Conservation (phyloP, 2,329 filamentous ascomycete species). For the Rhynchosporium agropyri region DNA sequence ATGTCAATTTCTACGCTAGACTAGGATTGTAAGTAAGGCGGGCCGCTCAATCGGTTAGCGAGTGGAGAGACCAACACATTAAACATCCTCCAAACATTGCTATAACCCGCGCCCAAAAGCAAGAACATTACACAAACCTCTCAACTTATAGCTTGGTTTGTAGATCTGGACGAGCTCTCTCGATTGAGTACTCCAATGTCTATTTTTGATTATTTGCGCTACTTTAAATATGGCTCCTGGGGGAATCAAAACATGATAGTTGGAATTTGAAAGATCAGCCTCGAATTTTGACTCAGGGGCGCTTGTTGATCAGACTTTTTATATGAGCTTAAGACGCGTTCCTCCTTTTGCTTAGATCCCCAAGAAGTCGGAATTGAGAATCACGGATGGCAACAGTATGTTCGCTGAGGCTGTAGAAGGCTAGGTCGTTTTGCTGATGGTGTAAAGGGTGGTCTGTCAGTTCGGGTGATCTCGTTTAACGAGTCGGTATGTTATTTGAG, state of each 20-base stretch:
- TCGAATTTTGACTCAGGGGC: constrained; percentile 17
- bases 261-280: constrained; percentile 9
- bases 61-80: constrained; percentile 4
- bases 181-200: constrained; percentile 44
- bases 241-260: constrained; percentile 10
- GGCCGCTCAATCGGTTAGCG: neutral
- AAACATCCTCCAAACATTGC: constrained; percentile 31
- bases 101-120: constrained; percentile 40
- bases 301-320: neutral
- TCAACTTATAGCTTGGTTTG: constrained; percentile 67
- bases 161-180: constrained; percentile 50
- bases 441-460: constrained; percentile 7
- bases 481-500: neutral
- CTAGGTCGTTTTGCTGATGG: neutral
- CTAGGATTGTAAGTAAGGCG: constrained; percentile 17
- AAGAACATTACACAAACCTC: constrained; percentile 42
- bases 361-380: too few relatives aligned
- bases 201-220: neutral
- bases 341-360: neutral
- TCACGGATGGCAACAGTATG: neutral
- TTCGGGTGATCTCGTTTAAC: constrained; percentile 7
- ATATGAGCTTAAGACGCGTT: neutral
- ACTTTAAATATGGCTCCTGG: neutral
- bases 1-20: constrained; percentile 29
- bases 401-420: neutral